These are phyloP conservation scores for Nepenthes alata DNA, from an alignment of 179 eudicot genomes.

Conservation along the genomic window DNA sequence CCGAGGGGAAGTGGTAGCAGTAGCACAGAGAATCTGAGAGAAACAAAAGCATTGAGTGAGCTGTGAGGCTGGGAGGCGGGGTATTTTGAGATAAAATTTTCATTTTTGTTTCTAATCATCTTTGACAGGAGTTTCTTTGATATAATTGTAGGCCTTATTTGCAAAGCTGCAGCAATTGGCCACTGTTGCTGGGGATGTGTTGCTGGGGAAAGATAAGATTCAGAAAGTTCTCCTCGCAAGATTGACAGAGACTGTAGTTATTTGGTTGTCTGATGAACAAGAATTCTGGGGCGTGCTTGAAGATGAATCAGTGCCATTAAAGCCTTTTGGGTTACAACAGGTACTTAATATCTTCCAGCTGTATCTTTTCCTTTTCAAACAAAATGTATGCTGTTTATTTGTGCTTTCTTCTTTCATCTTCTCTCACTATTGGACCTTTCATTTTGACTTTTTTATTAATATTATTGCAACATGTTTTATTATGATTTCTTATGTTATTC, in stretches of 20 bases:
- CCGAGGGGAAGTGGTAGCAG: no score
- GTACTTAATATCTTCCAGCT: conserved; percentile 21
- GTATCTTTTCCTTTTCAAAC: conserved; percentile 1
- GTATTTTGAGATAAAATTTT: no score
- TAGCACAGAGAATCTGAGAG: no score
- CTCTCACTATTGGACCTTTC: not conserved
- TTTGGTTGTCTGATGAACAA: conserved; percentile 79
- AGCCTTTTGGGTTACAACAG: conserved; percentile 79
- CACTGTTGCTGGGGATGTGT: conserved; percentile 84
- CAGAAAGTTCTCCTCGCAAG: conserved; percentile 84
- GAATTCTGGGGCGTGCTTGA: conserved; percentile 93
- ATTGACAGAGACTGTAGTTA: conserved; percentile 77
- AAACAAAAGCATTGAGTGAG: no score
- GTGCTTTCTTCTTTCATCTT: not conserved
- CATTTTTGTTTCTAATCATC: not conserved
- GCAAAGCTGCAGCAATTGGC: conserved; percentile 90
- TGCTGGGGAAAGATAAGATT: conserved; percentile 80
- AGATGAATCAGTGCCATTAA: conserved; percentile 58
- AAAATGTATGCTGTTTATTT: not conserved
- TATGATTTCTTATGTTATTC: no score
- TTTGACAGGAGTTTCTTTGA: conserved; percentile 1
- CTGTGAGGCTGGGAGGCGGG: no score
- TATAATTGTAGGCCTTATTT: conserved; percentile 60
- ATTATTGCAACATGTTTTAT: no score
- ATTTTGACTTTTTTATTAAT: not conserved